Evolutionary conservation across 2,329 filamentous ascomycete genomes (phyloP), one percentile per base, ranked within the genome.

Genomic region (Xylariaceae sp.): DNA sequence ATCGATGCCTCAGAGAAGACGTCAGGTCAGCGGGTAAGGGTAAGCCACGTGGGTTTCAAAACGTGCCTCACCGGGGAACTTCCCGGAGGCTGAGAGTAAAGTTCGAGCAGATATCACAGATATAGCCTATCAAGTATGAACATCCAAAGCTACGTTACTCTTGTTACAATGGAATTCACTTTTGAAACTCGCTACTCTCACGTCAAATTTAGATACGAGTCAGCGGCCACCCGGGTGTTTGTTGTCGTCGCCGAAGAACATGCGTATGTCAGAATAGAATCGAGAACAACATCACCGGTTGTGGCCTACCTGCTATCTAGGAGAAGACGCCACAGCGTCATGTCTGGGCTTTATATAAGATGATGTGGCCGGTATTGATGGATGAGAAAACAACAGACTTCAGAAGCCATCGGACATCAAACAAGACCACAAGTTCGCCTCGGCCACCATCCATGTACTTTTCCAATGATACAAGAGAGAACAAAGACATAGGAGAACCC

Each of bases 51-150:
- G n/a, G n/a, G n/a, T n/a, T n/a, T n/a, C n/a, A n/a, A n/a, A n/a
- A 45, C 19, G 16, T 23, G 7, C 17, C 9, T 34, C 26, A 12
- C 19, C n/a, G 24, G 41, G 7, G 44, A 49, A 37, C 24, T 6
- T 37, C 41, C 17, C 24, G 14, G 28, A 53, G 7, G 17, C 36
- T n/a, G 9, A 4, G 14, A 34, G 12, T 11, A n/a, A 37, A 26
- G 29, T 24, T 2, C n/a, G 26, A 43, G 11, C 14, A 21, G 11
- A 3, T 28, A 44, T 6, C 7, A 31, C n/a, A n/a, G n/a, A n/a
- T n/a, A 28, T 53, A 46, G 50, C 45, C 50, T 53, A 45, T 50
- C 43, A 40, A 40, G 0, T 31, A 16, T 16, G 17, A 3, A 16
- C 16, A 34, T 26, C 28, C 14, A 21, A 46, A 16, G 24, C 29